These are phyloP conservation scores for Rhinocladiella mackenziei DNA, from an alignment of 2,329 filamentous ascomycete genomes.

Conservation along the genomic window DNA sequence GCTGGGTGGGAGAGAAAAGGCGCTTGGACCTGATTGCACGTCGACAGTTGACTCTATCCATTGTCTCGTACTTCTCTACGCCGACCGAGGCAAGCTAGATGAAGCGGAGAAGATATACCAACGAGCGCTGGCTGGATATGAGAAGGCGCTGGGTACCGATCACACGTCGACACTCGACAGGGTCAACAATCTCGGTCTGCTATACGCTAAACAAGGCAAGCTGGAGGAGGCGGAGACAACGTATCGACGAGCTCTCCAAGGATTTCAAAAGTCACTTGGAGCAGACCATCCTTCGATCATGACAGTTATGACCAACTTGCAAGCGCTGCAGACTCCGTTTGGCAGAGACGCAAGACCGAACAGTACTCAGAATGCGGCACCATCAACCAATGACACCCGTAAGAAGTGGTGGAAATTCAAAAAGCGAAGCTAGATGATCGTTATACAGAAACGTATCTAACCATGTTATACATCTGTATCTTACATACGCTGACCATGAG, in stretches of 20 bases:
- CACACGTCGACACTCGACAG: not conserved
- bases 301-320: not conserved
- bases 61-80: no score
- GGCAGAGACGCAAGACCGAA: not conserved
- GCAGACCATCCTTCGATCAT: not conserved
- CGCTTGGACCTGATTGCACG: no score
- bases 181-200: not conserved
- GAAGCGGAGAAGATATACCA: no score
- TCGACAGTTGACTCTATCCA: no score
- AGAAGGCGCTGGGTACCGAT: constrained; percentile 11
- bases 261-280: not conserved
- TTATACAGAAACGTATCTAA: no score
- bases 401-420: not conserved
- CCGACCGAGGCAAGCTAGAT: no score
- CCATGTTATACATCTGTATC: no score
- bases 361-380: not conserved
- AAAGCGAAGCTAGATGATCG: not conserved
- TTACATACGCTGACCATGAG: no score
- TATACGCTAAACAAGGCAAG: not conserved
- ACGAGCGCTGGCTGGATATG: constrained; percentile 16
- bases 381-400: not conserved
- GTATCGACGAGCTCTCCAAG: not conserved
- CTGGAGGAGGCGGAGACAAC: not conserved
- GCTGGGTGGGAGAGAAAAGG: no score
- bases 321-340: not conserved